phyloP scores from a whole-genome alignment of 140 eudicot species.

The Ambrosia hybrid region DNA sequence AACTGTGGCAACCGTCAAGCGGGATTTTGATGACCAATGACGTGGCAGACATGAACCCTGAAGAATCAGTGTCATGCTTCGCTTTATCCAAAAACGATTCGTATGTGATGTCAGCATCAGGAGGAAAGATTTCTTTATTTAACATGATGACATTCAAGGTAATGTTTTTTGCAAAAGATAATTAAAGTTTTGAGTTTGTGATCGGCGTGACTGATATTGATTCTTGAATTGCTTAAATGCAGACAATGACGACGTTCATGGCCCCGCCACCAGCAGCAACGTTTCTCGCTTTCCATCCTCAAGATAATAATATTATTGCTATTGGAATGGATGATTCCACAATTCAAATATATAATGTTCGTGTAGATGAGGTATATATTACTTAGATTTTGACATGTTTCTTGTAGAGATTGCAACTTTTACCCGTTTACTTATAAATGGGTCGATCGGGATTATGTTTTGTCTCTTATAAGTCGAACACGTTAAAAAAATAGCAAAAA shows the following conservation, averaged over 20 bases:
- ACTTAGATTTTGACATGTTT: neutral
- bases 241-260: slow-evolving; percentile 97
- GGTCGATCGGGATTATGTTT: too few relatives aligned
- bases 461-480: neutral
- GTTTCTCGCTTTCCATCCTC: slow-evolving; percentile 95
- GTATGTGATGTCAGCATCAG: slow-evolving; percentile 97
- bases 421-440: too few relatives aligned
- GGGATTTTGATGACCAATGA: slow-evolving; percentile 95
- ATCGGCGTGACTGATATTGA: neutral
- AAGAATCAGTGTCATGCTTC: slow-evolving; percentile 89
- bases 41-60: slow-evolving; percentile 67
- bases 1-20: slow-evolving; percentile 96
- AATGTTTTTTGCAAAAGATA: slow-evolving; percentile 1
- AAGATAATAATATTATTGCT: slow-evolving; percentile 90
- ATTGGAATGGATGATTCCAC: slow-evolving; percentile 96
- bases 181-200: neutral
- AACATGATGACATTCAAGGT: slow-evolving; percentile 99
- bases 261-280: slow-evolving; percentile 99
- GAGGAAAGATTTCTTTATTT: slow-evolving; percentile 91
- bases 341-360: slow-evolving; percentile 89
- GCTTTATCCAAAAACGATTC: slow-evolving; percentile 95
- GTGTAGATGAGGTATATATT: slow-evolving; percentile 79
- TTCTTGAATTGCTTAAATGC: slow-evolving; percentile 30
- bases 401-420: too few relatives aligned
- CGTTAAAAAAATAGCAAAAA: neutral